Evolutionary conservation across 2,329 filamentous ascomycete genomes (phyloP), one percentile per base, ranked within the genome.

Genomic region (Trichothecium roseum): DNA sequence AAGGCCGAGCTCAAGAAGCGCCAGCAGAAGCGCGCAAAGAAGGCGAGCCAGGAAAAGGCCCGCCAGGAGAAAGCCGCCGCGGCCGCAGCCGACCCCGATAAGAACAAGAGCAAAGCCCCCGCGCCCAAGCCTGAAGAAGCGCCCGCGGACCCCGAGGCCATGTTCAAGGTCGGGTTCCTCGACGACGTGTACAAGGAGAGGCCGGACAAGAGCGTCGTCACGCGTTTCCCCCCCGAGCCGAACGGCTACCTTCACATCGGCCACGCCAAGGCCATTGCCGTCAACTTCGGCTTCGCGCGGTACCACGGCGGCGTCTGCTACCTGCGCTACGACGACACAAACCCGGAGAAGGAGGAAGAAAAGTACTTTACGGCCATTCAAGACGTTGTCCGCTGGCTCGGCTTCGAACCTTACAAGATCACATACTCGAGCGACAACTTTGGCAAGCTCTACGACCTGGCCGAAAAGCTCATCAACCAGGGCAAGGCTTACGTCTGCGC

Each of bases 221-320:
- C 82, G 4, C 76, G 83, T 45, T 87, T 89, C 52, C 84, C 84
- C 2, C 84, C 84, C 15, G 84, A 88, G 60, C 91, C 89, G 32
- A 96, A 95, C 57, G 89, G 89, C 37, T 95, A 82, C 55, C 72
- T 94, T 7, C 88, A 95, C 54, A 83, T 96, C 47, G 89, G 89
- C 15, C 89, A 96, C 55, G 84, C 83, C 45, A 96, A 96, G 64
- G 89, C 91, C 15, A 95, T 96, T 56, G 82, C 86, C 1, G 78
- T 96, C 58, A 95, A 96, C 62, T 96, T 96, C 61, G 89, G 89
- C 5, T 96, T 95, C 55, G 89, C 91, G 10, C 78, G 74, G 51
- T 78, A 80, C 52, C 84, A 94, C 54, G 82, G 81, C 28, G 89
- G 89, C 39, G 30, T 36, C 8, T 36, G 37, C 37, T 32, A 36